Conservation (phyloP, 2,329 filamentous ascomycete species). For the Monilinia vaccinii-corymbosi region DNA sequence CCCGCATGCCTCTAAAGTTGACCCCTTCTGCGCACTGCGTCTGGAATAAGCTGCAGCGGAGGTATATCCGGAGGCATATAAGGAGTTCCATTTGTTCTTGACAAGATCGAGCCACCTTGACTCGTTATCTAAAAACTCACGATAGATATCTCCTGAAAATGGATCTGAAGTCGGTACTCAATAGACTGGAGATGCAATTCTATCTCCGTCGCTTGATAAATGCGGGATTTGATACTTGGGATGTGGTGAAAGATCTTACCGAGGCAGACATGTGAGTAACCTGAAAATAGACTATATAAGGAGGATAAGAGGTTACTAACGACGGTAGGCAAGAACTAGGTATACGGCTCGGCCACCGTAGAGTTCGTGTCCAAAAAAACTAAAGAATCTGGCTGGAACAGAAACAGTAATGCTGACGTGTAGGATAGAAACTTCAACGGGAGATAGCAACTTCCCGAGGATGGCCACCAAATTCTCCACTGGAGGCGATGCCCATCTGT, state of each 20-base stretch:
- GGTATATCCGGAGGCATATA: background rate
- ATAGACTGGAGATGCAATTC: background rate
- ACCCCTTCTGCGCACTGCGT: background rate
- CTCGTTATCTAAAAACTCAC: background rate
- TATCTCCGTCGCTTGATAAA: background rate
- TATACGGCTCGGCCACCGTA: constrained; percentile 1
- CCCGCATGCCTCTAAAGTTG: background rate
- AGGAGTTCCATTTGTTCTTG: background rate
- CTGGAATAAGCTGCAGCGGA: background rate
- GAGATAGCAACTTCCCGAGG: constrained; percentile 10
- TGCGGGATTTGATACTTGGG: constrained; percentile 6
- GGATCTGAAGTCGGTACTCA: background rate
- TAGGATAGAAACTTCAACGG: constrained; percentile 7
- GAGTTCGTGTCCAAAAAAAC: background rate
- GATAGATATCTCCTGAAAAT: background rate
- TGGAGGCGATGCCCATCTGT: background rate
- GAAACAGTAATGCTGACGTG: background rate
- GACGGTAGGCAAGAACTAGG: background rate
- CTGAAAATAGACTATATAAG: background rate
- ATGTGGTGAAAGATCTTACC: constrained; percentile 4
- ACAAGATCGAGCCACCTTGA: background rate
- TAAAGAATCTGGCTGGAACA: background rate
- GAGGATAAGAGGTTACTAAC: background rate
- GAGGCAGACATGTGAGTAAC: constrained; percentile 6
- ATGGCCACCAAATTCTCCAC: background rate